A percentile compares a stretch with the other conserved stretches of the same genome.
phyloP scores from a whole-genome alignment of 2,329 filamentous ascomycete species.

The Dactylellina haptotyla region DNA sequence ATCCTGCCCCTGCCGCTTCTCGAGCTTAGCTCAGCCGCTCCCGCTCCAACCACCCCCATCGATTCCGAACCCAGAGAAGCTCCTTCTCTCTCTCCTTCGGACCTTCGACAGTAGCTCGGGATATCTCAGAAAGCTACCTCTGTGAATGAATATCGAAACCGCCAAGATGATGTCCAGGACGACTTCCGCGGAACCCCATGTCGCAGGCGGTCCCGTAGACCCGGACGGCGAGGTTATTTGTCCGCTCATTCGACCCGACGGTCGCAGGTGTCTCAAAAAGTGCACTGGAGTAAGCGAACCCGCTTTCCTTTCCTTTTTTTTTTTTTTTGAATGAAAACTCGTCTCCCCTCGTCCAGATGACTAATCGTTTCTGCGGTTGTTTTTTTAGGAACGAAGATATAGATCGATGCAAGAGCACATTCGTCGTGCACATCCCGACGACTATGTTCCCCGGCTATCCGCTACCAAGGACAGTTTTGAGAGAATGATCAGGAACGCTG shows the following conservation, averaged over 20 bases:
- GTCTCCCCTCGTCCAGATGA: constrained; percentile 6
- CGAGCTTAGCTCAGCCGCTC: constrained; percentile 54
- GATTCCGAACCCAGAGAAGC: background rate
- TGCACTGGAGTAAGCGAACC: constrained; percentile 88
- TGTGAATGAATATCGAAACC: constrained; percentile 9
- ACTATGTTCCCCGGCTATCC: constrained; percentile 97
- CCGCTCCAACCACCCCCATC: background rate
- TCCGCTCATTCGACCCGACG: constrained; percentile 93
- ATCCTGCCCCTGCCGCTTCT: constrained; percentile 43
- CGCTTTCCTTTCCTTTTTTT: background rate
- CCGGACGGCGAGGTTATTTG: constrained; percentile 80
- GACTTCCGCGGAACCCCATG: constrained; percentile 49
- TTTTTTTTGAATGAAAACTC: constrained; percentile 23
- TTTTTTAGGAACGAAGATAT: constrained; percentile 65
- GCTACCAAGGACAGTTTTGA: constrained; percentile 95
- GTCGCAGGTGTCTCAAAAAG: constrained; percentile 94
- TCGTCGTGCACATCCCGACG: constrained; percentile 91
- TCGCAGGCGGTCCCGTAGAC: constrained; percentile 54
- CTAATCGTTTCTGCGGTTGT: constrained; percentile 23
- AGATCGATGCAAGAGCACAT: constrained; percentile 99
- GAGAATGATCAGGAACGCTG: constrained; percentile 75
- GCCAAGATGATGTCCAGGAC: constrained; percentile 51
- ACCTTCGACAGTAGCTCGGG: constrained; percentile 15
- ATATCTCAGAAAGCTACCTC: constrained; percentile 12
- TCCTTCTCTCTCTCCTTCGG: constrained; percentile 20